Conservation (phyloP, 1,284 basidiomycete species). For the Exsudoporus floridanus region DNA sequence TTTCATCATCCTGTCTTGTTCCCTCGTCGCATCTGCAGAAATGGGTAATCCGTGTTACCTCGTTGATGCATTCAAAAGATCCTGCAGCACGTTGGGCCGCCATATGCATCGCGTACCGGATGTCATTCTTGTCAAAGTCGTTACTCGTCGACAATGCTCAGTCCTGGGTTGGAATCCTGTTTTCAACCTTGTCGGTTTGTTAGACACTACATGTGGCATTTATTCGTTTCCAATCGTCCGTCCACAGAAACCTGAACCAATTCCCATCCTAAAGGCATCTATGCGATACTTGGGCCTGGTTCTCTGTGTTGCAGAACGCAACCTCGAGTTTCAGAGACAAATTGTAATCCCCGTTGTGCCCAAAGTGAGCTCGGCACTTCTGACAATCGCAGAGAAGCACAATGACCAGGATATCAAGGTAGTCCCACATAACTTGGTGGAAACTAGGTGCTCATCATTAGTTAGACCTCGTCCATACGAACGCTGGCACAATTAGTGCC, state of each 20-base stretch:
- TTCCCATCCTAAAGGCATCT: conserved; percentile 55
- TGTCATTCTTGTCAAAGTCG: conserved; percentile 53
- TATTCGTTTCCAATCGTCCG: conserved; percentile 18
- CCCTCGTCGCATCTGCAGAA: conserved; percentile 67
- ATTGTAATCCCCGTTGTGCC: conserved; percentile 66
- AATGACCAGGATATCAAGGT: conserved; percentile 51
- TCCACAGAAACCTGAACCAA: conserved; percentile 63
- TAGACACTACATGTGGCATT: conserved; percentile 23
- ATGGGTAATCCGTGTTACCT: conserved; percentile 68
- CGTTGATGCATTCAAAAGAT: conserved; percentile 72
- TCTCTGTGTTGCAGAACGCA: conserved; percentile 54
- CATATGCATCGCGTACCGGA: conserved; percentile 66
- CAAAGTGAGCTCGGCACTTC: conserved; percentile 62
- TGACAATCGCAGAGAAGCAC: conserved; percentile 54
- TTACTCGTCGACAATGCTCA: conserved; percentile 69
- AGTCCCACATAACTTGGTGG: not conserved
- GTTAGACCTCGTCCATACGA: conserved; percentile 51
- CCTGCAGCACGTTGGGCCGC: conserved; percentile 73
- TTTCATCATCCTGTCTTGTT: conserved; percentile 50
- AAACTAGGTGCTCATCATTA: conserved; percentile 9
- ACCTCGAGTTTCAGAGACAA: conserved; percentile 76
- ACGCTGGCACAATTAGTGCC: conserved; percentile 58
- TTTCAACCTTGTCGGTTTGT: conserved; percentile 70
- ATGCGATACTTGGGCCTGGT: conserved; percentile 61
- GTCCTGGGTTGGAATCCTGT: conserved; percentile 61